Evolutionary conservation across 2,329 filamentous ascomycete species (phyloP).

Genomic region (Myriosclerotinia curreyana): DNA sequence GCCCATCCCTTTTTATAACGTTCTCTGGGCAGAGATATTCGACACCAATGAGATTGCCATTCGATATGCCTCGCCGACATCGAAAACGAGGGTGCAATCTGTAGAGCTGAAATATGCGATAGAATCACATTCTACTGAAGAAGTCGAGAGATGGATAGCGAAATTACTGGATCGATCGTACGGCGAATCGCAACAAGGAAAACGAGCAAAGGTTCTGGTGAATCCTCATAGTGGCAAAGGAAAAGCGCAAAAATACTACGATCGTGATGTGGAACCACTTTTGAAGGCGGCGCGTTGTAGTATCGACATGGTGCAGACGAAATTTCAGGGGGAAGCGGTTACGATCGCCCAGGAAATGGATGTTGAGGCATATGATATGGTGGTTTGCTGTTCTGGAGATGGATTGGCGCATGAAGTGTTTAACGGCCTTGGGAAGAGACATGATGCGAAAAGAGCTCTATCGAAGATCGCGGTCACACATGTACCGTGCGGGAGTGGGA

Average conservation of each 20-base stretch:
- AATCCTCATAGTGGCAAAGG: constrained; percentile 91
- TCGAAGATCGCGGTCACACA: constrained; percentile 77
- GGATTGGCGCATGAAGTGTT: constrained; percentile 91
- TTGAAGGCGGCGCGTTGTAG: constrained; percentile 77
- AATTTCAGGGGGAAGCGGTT: constrained; percentile 70
- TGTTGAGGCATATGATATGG: constrained; percentile 75
- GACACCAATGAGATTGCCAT: constrained; percentile 59
- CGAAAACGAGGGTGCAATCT: constrained; percentile 59
- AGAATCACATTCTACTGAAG: constrained; percentile 36
- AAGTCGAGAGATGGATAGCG: constrained; percentile 53
- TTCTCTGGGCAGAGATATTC: constrained; percentile 74
- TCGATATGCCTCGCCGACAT: constrained; percentile 63
- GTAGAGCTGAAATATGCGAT: constrained; percentile 61
- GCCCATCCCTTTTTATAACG: constrained; percentile 74
- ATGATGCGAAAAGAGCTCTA: constrained; percentile 72
- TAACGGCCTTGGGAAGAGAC: constrained; percentile 78
- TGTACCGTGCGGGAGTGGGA: constrained; percentile 89
- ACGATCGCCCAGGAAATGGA: constrained; percentile 75
- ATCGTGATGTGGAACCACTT: constrained; percentile 73
- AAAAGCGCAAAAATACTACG: constrained; percentile 68
- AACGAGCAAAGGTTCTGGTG: constrained; percentile 81
- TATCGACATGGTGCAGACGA: constrained; percentile 70
- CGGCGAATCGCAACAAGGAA: constrained; percentile 61
- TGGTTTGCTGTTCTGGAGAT: constrained; percentile 88
- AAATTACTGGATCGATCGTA: constrained; percentile 70